phyloP scores from a whole-genome alignment of 225 moss, liverwort and hornwort species.

The Polytrichum commune region DNA sequence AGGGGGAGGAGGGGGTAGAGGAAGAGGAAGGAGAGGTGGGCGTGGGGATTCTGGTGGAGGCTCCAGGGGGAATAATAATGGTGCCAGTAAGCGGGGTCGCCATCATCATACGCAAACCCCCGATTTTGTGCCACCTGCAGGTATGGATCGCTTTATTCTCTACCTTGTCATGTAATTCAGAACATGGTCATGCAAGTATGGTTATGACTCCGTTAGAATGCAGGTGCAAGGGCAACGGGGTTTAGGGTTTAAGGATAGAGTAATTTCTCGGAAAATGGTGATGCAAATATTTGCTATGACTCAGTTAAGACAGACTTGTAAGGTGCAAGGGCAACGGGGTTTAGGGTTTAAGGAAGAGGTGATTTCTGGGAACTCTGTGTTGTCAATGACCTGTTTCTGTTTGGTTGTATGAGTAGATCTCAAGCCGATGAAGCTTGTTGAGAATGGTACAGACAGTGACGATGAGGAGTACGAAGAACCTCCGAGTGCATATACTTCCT shows the following conservation, averaged over 20 bases:
- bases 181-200: not conserved
- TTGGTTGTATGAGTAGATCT: slow-evolving; percentile 23
- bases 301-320: no score
- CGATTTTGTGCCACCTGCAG: slow-evolving; percentile 33
- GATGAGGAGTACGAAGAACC: slow-evolving; percentile 59
- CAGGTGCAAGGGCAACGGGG: not conserved
- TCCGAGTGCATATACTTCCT: slow-evolving; percentile 46
- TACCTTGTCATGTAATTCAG: not conserved
- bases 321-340: not conserved
- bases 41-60: slow-evolving; percentile 1
- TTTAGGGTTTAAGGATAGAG: not conserved
- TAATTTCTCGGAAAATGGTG: not conserved
- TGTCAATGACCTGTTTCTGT: not conserved
- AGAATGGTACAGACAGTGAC: slow-evolving; percentile 32
- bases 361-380: not conserved
- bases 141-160: slow-evolving; percentile 7
- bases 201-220: not conserved
- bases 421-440: slow-evolving; percentile 16
- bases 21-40: slow-evolving; percentile 16
- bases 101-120: slow-evolving; percentile 5
- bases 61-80: slow-evolving; percentile 9
- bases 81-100: slow-evolving; percentile 31
- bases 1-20: slow-evolving; percentile 20
- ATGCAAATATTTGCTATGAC: not conserved
- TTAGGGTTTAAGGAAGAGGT: not conserved